A percentile compares a stretch with the other conserved stretches of the same genome.
phyloP scores from a whole-genome alignment of 2,329 filamentous ascomycete species.

The Aspergillus glaucus region DNA sequence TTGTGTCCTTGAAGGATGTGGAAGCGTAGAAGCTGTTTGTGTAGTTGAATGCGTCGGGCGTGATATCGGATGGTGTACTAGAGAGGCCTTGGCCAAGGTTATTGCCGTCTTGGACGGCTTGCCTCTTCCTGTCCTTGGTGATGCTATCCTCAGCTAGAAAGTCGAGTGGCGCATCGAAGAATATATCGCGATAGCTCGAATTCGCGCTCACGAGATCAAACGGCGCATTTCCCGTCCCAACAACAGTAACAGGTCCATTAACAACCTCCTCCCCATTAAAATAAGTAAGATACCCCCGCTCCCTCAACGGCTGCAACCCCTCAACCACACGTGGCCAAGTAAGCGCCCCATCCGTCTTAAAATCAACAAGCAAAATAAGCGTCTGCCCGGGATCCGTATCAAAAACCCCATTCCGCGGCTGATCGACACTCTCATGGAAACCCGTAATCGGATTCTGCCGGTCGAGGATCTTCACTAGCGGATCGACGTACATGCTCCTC shows the following conservation, averaged over 20 bases:
- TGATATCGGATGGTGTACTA: constrained; percentile 30
- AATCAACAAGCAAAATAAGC: constrained; percentile 50
- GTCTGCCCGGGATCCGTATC: constrained; percentile 44
- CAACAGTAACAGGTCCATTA: constrained; percentile 46
- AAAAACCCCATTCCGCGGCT: constrained; percentile 44
- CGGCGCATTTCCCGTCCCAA: constrained; percentile 49
- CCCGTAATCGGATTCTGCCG: constrained; percentile 41
- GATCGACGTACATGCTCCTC: constrained; percentile 48
- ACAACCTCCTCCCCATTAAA: constrained; percentile 41
- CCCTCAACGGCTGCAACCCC: constrained; percentile 44
- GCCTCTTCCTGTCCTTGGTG: not conserved
- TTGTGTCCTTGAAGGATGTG: constrained; percentile 44
- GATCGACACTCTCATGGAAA: constrained; percentile 26
- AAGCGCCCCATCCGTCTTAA: constrained; percentile 36
- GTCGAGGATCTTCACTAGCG: constrained; percentile 45
- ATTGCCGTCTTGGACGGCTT: constrained; percentile 4
- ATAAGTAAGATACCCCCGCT: constrained; percentile 46
- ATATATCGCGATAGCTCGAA: constrained; percentile 47
- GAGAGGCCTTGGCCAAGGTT: constrained; percentile 43
- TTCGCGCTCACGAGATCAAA: constrained; percentile 44
- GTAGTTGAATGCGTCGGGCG: constrained; percentile 39
- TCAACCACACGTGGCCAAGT: constrained; percentile 33
- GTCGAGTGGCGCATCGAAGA: constrained; percentile 50
- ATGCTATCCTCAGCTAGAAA: constrained; percentile 23
- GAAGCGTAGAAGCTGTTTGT: constrained; percentile 55